Conservation (phyloP, 345 rosid genomes). For the Balakata baccata region DNA sequence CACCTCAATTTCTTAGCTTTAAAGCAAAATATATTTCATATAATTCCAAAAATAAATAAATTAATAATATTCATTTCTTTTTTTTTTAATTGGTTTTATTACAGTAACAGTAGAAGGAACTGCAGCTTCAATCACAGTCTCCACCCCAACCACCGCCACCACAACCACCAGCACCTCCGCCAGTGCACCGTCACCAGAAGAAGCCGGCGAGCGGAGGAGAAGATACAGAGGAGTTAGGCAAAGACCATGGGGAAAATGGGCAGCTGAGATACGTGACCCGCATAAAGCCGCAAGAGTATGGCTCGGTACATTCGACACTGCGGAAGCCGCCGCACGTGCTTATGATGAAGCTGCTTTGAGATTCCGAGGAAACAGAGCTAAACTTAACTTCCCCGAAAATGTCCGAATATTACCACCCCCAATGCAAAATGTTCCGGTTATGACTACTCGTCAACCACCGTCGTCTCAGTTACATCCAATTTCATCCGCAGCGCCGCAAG, state of each 20-base stretch:
- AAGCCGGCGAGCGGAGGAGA: slow-evolving; percentile 46
- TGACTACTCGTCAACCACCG: slow-evolving; percentile 7
- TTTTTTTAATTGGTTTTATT: neutral
- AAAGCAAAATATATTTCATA: slow-evolving; percentile 6
- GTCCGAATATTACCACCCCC: slow-evolving; percentile 26
- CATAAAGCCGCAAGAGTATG: slow-evolving; percentile 80
- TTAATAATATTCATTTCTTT: too few species aligned
- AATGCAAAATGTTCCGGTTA: slow-evolving; percentile 21
- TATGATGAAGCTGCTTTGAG: slow-evolving; percentile 83
- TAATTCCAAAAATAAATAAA: too few species aligned
- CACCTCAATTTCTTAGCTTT: slow-evolving; percentile 10
- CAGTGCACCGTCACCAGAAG: slow-evolving; percentile 23
- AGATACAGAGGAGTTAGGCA: slow-evolving; percentile 85
- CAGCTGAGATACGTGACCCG: slow-evolving; percentile 86
- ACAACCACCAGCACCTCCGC: slow-evolving; percentile 12
- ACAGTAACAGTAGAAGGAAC: slow-evolving; percentile 32
- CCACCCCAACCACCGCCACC: slow-evolving; percentile 10
- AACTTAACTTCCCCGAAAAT: slow-evolving; percentile 76
- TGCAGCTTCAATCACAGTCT: slow-evolving; percentile 11
- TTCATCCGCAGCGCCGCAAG: slow-evolving; percentile 11
- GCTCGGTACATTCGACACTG: slow-evolving; percentile 86
- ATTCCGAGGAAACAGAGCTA: slow-evolving; percentile 81
- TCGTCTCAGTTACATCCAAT: slow-evolving; percentile 16
- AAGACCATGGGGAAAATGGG: slow-evolving; percentile 95
- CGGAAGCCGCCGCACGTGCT: slow-evolving; percentile 83